Conservation (phyloP, 805 yeast genomes). For the Grigorovia yakushimaensis region DNA sequence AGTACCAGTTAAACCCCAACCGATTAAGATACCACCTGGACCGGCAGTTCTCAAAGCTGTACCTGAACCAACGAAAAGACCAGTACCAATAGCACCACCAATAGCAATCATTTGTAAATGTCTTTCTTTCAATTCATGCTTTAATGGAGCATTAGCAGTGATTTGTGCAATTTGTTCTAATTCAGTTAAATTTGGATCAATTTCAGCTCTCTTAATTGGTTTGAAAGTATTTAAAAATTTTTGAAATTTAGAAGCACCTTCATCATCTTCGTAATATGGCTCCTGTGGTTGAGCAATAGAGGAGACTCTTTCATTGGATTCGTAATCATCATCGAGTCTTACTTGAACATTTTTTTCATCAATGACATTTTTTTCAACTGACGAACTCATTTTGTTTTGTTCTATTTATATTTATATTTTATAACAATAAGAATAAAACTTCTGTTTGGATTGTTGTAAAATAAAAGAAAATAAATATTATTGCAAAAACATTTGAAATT, state of each 20-base stretch:
- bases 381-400: not conserved
- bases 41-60: constrained; percentile 53
- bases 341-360: constrained; percentile 1
- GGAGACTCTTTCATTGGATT: constrained; percentile 2
- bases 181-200: constrained; percentile 33
- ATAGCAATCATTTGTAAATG: constrained; percentile 56
- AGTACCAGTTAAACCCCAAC: constrained; percentile 45
- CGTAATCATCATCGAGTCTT: constrained; percentile 2
- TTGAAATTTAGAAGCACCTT: constrained; percentile 1
- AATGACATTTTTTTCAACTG: constrained; percentile 1
- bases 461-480: not conserved
- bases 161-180: constrained; percentile 38
- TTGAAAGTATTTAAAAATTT: constrained; percentile 15
- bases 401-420: not conserved
- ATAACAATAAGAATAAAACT: not conserved
- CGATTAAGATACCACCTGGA: constrained; percentile 52
- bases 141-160: constrained; percentile 47
- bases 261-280: not conserved
- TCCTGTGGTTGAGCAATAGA: not conserved
- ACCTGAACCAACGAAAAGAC: constrained; percentile 67
- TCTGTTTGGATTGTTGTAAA: not conserved
- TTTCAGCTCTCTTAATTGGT: constrained; percentile 45
- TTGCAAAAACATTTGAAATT: not conserved
- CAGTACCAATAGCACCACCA: constrained; percentile 70
- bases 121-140: constrained; percentile 43